Evolutionary conservation across 805 yeast genomes (phyloP).

Genomic region (Komagataella phaffii): DNA sequence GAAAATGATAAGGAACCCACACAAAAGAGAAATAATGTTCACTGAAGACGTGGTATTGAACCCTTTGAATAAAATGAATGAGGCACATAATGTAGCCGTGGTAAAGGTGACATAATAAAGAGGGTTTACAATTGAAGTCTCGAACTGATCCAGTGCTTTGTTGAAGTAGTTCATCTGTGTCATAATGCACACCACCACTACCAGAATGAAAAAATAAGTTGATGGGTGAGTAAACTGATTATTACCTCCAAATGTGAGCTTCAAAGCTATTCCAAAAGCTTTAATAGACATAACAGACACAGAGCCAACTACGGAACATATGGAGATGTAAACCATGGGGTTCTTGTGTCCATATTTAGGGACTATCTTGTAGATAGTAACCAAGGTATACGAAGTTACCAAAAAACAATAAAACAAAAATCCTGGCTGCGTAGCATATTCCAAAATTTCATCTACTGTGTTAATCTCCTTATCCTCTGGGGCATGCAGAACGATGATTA

Average conservation of each 20-base stretch:
- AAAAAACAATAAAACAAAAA: conserved; percentile 52
- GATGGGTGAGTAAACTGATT: conserved; percentile 80
- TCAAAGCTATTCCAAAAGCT: conserved; percentile 86
- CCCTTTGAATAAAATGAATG: conserved; percentile 75
- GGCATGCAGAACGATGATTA: conserved; percentile 80
- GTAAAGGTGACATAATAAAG: conserved; percentile 85
- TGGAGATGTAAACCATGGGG: conserved; percentile 82
- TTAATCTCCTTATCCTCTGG: conserved; percentile 86
- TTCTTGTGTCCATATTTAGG: conserved; percentile 69
- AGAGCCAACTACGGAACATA: conserved; percentile 84
- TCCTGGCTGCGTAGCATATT: conserved; percentile 67
- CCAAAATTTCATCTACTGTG: conserved; percentile 79
- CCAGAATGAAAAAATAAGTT: conserved; percentile 68
- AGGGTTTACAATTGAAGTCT: conserved; percentile 86
- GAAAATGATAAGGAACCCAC: conserved; percentile 80
- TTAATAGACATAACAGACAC: conserved; percentile 85
- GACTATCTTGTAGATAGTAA: conserved; percentile 75
- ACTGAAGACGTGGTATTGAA: conserved; percentile 75
- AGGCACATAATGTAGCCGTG: conserved; percentile 74
- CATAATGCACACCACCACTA: conserved; percentile 68
- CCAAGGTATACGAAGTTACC: conserved; percentile 55
- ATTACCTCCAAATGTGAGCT: conserved; percentile 71
- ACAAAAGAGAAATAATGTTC: conserved; percentile 66
- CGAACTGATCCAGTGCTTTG: conserved; percentile 87
- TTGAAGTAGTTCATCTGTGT: conserved; percentile 92